Evolutionary conservation across 805 yeast species (phyloP).

Genomic region (Grigorovia jiainica): DNA sequence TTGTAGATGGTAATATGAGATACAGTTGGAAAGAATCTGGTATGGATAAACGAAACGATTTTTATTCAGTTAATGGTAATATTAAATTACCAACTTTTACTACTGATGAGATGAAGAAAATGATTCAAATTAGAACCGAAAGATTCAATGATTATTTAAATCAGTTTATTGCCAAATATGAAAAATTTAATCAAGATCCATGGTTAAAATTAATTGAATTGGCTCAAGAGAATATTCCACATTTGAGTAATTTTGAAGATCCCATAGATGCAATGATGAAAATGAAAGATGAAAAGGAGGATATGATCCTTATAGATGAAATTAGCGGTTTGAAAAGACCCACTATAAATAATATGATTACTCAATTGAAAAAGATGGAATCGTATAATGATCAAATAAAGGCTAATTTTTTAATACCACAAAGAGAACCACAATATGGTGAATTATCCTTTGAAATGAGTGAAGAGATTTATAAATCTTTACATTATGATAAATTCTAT

Average conservation of each 20-base stretch:
- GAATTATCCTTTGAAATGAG: slow-evolving; percentile 38
- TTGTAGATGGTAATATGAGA: slow-evolving; percentile 54
- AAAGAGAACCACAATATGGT: slow-evolving; percentile 37
- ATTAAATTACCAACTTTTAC: slow-evolving; percentile 43
- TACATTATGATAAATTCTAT: slow-evolving; percentile 48
- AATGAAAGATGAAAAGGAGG: slow-evolving; percentile 19
- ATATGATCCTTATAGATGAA: slow-evolving; percentile 17
- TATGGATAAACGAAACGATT: slow-evolving; percentile 9
- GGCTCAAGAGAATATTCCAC: slow-evolving; percentile 38
- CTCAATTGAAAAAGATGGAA: slow-evolving; percentile 36
- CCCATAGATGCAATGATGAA: slow-evolving; percentile 52
- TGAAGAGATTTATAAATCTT: slow-evolving; percentile 42
- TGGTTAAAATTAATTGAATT: slow-evolving; percentile 30
- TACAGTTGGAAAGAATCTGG: slow-evolving; percentile 35
- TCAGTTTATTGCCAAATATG: slow-evolving; percentile 28
- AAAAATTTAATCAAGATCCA: slow-evolving; percentile 31
- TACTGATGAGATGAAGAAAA: slow-evolving; percentile 46
- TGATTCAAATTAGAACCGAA: slow-evolving; percentile 48
- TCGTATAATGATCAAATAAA: slow-evolving; percentile 59
- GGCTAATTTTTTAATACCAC: slow-evolving; percentile 37
- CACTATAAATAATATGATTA: slow-evolving; percentile 40
- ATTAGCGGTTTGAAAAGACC: slow-evolving; percentile 28
- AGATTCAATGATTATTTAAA: slow-evolving; percentile 39
- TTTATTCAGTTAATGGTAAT: slow-evolving; percentile 23
- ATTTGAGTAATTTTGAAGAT: slow-evolving; percentile 41